Evolutionary conservation across 495 filamentous ascomycete species (phyloP), one percentile per base, ranked within the genome.

Genomic region (Penicillium bovifimosum): DNA sequence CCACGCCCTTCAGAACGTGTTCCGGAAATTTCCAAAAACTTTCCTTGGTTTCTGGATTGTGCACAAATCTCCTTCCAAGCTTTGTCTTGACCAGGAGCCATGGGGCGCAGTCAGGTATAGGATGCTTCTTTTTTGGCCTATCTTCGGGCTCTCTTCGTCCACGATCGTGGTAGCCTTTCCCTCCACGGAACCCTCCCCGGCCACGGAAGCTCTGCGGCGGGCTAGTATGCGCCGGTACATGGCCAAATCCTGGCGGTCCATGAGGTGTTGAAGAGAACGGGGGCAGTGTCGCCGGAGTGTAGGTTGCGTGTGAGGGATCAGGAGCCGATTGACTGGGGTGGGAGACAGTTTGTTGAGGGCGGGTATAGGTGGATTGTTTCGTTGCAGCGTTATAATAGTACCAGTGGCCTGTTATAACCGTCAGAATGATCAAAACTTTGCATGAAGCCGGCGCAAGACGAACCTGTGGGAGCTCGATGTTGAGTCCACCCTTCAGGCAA

Each of bases 1-100:
- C 68, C 14, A 96, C 87, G 4, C 79, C 90, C 59, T 84, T 83
- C 76, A 89, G 81, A 8, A 98, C 78, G 59, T 95, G 84, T 42
- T 85, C 77, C 2, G 93, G 92, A 51, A 95, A 86, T 57, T 85
- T 87, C 93, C 93, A 98, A 69, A 91, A 88, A 65, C 91, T 96
- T 56, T 89, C 83, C 26, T 90, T 86, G 41, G 86, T 91, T 41
- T 81, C 78, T 0, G 80, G 72, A 58, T 97, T 96, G 69, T 95
- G 85, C 2, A 90, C 90, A 66, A 98, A 98, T 44, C 90, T 76
- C 45, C 95, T 79, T 16, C 88, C 87, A 57, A 89, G 77, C 60
- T 88, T 96, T 5, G 93, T 98, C 60, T 87, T 88, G 26, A 98
- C 90, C 3, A 98, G 75, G 7, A 96, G 66, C 93, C 93, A 98